These are phyloP conservation scores for Orbilia oligospora DNA, from an alignment of 2,329 filamentous ascomycete species.

Conservation along the genomic window DNA sequence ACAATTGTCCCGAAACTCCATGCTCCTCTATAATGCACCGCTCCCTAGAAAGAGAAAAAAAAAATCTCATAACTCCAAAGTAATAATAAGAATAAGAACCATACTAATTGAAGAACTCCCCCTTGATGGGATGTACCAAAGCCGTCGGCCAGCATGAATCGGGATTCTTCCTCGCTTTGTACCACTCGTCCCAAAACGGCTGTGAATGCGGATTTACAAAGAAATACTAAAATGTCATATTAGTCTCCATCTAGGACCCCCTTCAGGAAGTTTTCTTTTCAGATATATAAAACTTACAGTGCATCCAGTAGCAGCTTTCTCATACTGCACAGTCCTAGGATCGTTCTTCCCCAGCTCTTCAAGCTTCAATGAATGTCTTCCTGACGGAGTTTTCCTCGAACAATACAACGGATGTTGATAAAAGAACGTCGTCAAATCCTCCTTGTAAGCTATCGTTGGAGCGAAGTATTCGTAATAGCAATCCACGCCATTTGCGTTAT, in stretches of 20 bases:
- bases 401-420: slow-evolving; percentile 58
- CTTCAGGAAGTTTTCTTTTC: not conserved
- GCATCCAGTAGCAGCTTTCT: slow-evolving; percentile 34
- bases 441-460: slow-evolving; percentile 35
- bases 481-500: slow-evolving; percentile 34
- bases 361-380: slow-evolving; percentile 13
- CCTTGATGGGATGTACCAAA: slow-evolving; percentile 54
- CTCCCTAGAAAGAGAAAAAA: not conserved
- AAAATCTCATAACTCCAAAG: not conserved
- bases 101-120: slow-evolving; percentile 28
- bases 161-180: slow-evolving; percentile 1
- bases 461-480: slow-evolving; percentile 57
- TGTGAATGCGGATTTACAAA: slow-evolving; percentile 45
- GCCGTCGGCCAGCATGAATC: slow-evolving; percentile 40
- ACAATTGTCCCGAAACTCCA: not conserved
- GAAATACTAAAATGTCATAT: slow-evolving; percentile 35
- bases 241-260: not conserved
- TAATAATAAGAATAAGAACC: not conserved
- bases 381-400: slow-evolving; percentile 11
- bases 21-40: not conserved
- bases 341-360: slow-evolving; percentile 49
- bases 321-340: slow-evolving; percentile 38
- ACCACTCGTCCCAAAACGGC: slow-evolving; percentile 46
- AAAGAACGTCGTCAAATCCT: slow-evolving; percentile 48
- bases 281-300: slow-evolving; percentile 32